phyloP scores from a whole-genome alignment of 2,329 filamentous ascomycete species.

The Penicillium sp. region DNA sequence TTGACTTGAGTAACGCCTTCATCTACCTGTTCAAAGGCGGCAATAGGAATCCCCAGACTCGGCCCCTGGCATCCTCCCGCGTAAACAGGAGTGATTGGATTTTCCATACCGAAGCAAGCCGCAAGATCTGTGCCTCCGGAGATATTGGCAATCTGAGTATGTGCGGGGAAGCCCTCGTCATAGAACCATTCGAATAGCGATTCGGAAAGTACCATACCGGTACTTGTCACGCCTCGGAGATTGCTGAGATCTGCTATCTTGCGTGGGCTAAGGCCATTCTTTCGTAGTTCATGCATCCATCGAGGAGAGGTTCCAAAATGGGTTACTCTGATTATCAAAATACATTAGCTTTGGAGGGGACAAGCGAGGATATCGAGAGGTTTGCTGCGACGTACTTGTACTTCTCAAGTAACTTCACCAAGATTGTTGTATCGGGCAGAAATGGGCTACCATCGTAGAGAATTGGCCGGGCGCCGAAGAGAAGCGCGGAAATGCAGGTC shows the following conservation, averaged over 20 bases:
- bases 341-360: not conserved
- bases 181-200: slow-evolving; percentile 82
- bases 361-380: too few species aligned
- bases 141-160: slow-evolving; percentile 61
- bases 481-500: slow-evolving; percentile 60
- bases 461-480: slow-evolving; percentile 65
- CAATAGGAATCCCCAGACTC: slow-evolving; percentile 56
- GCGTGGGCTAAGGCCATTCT: slow-evolving; percentile 64
- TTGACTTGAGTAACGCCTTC: slow-evolving; percentile 37
- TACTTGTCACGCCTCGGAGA: slow-evolving; percentile 68
- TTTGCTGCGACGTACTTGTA: slow-evolving; percentile 15
- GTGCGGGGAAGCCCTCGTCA: slow-evolving; percentile 69
- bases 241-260: slow-evolving; percentile 65
- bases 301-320: slow-evolving; percentile 76
- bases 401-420: slow-evolving; percentile 62
- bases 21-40: slow-evolving; percentile 61
- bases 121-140: slow-evolving; percentile 38
- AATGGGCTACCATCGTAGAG: slow-evolving; percentile 88
- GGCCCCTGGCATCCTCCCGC: slow-evolving; percentile 59
- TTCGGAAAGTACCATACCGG: slow-evolving; percentile 81
- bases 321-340: slow-evolving; percentile 63
- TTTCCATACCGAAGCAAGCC: slow-evolving; percentile 50
- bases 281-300: slow-evolving; percentile 75
- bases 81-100: slow-evolving; percentile 69
- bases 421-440: slow-evolving; percentile 62